These are phyloP conservation scores for Zoysia matrella DNA, from an alignment of 202 grass and related monocot species.

Conservation along the genomic window DNA sequence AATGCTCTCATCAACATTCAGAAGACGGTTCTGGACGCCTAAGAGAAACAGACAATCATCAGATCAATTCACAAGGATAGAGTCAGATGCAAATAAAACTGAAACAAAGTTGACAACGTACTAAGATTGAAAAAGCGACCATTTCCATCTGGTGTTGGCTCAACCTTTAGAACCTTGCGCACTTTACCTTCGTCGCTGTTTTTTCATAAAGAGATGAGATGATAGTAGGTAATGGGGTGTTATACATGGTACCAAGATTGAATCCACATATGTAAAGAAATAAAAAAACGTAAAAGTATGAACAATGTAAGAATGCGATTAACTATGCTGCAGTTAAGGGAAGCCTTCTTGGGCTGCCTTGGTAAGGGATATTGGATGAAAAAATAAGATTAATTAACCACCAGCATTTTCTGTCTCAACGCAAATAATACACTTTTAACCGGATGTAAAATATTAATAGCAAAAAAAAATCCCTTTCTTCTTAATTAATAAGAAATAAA, in stretches of 20 bases:
- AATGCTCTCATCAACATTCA: slow-evolving; percentile 90
- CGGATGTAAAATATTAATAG: not conserved
- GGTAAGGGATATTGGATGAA: not conserved
- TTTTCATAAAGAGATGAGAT: slow-evolving; percentile 19
- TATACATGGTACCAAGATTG: slow-evolving; percentile 12
- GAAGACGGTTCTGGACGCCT: slow-evolving; percentile 92
- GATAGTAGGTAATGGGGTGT: not conserved
- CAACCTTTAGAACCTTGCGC: slow-evolving; percentile 84
- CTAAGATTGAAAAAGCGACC: slow-evolving; percentile 97
- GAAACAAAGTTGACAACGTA: slow-evolving; percentile 41
- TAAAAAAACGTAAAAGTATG: not conserved
- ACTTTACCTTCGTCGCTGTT: slow-evolving; percentile 95
- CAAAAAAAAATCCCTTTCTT: not conserved
- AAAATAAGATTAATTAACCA: not conserved
- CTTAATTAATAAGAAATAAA: not conserved
- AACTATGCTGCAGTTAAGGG: not conserved
- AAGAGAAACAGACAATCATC: slow-evolving; percentile 7
- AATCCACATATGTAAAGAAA: not conserved
- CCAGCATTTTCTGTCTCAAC: not conserved
- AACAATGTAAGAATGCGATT: not conserved
- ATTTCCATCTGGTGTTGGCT: slow-evolving; percentile 94
- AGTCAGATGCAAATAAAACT: slow-evolving; percentile 19
- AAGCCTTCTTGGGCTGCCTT: not conserved
- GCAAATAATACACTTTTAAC: slow-evolving; percentile 14
- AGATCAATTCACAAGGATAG: slow-evolving; percentile 8